Conservation (phyloP, 106 monocot genomes). For the Agapanthus africanus region DNA sequence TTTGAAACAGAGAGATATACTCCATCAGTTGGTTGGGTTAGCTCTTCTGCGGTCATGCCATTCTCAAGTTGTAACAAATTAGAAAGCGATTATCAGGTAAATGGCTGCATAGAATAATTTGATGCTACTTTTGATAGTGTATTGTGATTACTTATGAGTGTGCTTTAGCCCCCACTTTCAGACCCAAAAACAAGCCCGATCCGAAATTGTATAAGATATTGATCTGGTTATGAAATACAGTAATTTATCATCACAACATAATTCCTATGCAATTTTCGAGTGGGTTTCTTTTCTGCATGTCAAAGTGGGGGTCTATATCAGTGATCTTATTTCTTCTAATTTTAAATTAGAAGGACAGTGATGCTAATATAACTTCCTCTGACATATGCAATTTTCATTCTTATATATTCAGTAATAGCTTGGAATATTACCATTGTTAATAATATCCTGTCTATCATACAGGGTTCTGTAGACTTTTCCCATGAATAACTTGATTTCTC, state of each 20-base stretch:
- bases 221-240: neutral
- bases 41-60: conserved; percentile 21
- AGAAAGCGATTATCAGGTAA: conserved; percentile 38
- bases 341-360: too few species aligned
- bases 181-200: neutral
- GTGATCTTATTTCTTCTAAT: too few species aligned
- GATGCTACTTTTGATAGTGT: neutral
- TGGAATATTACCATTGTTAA: too few species aligned
- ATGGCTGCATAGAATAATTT: neutral
- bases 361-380: too few species aligned
- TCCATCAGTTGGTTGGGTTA: conserved; percentile 59
- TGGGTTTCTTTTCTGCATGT: neutral
- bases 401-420: too few species aligned
- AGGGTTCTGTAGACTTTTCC: too few species aligned
- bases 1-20: conserved; percentile 64
- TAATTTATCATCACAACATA: neutral
- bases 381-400: too few species aligned
- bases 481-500: too few species aligned
- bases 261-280: neutral
- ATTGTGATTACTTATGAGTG: neutral
- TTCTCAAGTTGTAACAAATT: neutral
- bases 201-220: neutral
- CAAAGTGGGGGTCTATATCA: neutral
- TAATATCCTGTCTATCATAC: too few species aligned
- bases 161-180: neutral